Conservation (phyloP, 2,329 filamentous ascomycete genomes). For the Pestalotiopsis sp. region DNA sequence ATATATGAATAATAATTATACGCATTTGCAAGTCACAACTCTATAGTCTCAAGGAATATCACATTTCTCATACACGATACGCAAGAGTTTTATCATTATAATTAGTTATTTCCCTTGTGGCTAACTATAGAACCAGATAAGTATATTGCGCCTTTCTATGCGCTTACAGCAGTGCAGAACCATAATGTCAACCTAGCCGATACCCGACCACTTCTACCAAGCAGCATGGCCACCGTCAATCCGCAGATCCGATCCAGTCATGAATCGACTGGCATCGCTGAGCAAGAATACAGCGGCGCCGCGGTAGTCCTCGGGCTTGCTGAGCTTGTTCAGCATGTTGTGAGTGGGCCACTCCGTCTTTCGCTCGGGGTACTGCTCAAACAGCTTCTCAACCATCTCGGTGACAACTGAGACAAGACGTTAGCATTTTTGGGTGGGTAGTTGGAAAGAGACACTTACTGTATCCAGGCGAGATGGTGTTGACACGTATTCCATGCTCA, state of each 20-base stretch:
- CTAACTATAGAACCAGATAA: background rate
- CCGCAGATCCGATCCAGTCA: conserved; percentile 68
- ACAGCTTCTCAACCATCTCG: conserved; percentile 80
- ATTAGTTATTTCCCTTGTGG: too few relatives aligned
- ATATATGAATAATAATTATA: too few relatives aligned
- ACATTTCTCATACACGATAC: too few relatives aligned
- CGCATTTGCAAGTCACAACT: too few relatives aligned
- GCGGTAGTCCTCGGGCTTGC: conserved; percentile 67
- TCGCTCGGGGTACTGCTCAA: conserved; percentile 72
- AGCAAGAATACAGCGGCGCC: conserved; percentile 69
- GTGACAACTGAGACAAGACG: conserved; percentile 53
- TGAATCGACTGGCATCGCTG: conserved; percentile 67
- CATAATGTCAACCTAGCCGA: too few relatives aligned
- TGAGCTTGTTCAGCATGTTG: conserved; percentile 79
- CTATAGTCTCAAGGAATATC: too few relatives aligned
- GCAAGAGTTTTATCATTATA: too few relatives aligned
- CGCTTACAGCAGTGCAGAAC: background rate
- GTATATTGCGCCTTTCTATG: background rate
- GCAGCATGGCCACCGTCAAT: conserved; percentile 71
- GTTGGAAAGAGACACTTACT: conserved; percentile 29
- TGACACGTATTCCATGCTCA: conserved; percentile 71
- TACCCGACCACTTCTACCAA: conserved; percentile 41
- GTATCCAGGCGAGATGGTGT: conserved; percentile 79
- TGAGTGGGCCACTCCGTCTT: conserved; percentile 71
- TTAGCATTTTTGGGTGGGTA: background rate